Conservation (phyloP, 805 yeast species). For the Dipodascus albidus region DNA sequence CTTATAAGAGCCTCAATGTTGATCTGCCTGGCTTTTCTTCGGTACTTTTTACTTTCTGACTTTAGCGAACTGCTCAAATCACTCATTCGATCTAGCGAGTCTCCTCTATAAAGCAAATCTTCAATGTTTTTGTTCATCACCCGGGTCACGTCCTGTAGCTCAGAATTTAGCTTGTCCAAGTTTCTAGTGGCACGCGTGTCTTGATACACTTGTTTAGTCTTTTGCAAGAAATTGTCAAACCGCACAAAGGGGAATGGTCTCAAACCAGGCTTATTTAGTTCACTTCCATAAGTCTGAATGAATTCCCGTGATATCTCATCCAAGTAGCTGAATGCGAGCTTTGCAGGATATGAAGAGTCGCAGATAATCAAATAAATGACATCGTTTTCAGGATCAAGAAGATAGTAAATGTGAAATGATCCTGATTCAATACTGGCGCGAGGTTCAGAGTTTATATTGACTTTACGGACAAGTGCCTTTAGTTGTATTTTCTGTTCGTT, state of each 20-base stretch:
- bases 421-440: constrained; percentile 80
- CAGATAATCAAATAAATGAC: constrained; percentile 71
- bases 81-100: constrained; percentile 76
- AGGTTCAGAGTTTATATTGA: constrained; percentile 69
- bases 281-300: constrained; percentile 65
- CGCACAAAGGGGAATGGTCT: constrained; percentile 86
- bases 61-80: constrained; percentile 74
- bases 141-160: constrained; percentile 84
- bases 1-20: constrained; percentile 79
- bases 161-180: constrained; percentile 74
- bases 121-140: constrained; percentile 96
- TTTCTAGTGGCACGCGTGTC: constrained; percentile 87
- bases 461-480: constrained; percentile 61
- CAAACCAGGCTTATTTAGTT: constrained; percentile 44
- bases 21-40: constrained; percentile 80
- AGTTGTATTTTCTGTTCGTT: constrained; percentile 75
- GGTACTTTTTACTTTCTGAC: constrained; percentile 75
- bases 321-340: constrained; percentile 78
- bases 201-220: constrained; percentile 80
- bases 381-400: constrained; percentile 36
- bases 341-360: constrained; percentile 72
- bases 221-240: constrained; percentile 58
- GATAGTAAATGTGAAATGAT: constrained; percentile 59
- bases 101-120: constrained; percentile 90
- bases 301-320: constrained; percentile 77